These are phyloP conservation scores for Chenopodium suecicum DNA, from an alignment of 148 eudicot species.

Conservation along the genomic window DNA sequence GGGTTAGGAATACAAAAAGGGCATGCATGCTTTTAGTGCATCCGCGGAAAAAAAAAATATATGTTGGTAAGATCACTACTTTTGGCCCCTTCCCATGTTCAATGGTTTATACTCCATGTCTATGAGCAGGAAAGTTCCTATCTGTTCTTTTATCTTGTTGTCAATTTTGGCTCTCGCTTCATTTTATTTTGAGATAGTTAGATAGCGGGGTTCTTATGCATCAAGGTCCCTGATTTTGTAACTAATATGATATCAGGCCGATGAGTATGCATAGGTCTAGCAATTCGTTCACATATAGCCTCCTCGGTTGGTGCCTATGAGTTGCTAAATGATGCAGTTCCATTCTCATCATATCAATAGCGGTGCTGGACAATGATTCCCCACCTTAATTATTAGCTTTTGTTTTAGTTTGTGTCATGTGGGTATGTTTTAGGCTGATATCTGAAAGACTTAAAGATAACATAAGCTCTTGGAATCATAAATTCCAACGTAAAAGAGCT, in stretches of 20 bases:
- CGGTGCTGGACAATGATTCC: not conserved
- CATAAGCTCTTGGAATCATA: no score
- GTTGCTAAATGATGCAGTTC: not conserved
- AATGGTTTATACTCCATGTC: slow-evolving; percentile 7
- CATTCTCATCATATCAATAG: not conserved
- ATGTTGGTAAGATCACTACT: slow-evolving; percentile 14
- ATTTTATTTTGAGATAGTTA: not conserved
- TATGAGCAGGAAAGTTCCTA: slow-evolving; percentile 24
- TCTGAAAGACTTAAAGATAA: no score
- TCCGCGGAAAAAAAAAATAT: slow-evolving; percentile 25
- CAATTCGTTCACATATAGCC: not conserved
- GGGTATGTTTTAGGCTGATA: no score
- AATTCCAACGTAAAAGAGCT: no score
- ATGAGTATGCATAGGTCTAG: not conserved
- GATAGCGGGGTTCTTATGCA: not conserved
- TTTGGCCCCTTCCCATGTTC: slow-evolving; percentile 4
- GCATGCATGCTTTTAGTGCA: slow-evolving; percentile 53
- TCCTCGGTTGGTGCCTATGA: not conserved
- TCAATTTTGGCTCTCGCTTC: not conserved
- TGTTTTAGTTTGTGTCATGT: no score
- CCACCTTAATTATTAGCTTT: no score
- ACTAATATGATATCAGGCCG: not conserved
- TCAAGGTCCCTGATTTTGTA: not conserved
- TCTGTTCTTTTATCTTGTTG: not conserved
- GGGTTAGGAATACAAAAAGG: slow-evolving; percentile 42